Conservation (phyloP, 2,329 filamentous ascomycete species). For the Nannizziopsis barbatae region DNA sequence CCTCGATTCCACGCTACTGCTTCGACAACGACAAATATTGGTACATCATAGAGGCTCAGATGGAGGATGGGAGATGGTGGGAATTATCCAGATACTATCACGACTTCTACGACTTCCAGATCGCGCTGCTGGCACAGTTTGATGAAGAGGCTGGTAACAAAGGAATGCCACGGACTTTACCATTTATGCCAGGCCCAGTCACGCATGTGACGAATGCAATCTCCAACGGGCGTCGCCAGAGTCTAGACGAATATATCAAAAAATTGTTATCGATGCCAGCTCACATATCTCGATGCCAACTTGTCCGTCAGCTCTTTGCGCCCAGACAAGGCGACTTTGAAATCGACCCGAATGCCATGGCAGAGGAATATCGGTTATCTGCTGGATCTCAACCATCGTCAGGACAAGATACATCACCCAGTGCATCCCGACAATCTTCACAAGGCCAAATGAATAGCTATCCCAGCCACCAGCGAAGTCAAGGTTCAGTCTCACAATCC, state of each 20-base stretch:
- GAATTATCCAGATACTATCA: slow-evolving; percentile 91
- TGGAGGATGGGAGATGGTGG: slow-evolving; percentile 87
- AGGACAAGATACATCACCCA: slow-evolving; percentile 49
- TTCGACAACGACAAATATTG: slow-evolving; percentile 98
- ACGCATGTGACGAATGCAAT: slow-evolving; percentile 98
- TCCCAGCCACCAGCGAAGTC: slow-evolving; percentile 33
- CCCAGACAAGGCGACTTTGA: slow-evolving; percentile 88
- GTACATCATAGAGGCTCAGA: slow-evolving; percentile 86
- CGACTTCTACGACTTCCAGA: slow-evolving; percentile 98
- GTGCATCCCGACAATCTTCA: slow-evolving; percentile 54
- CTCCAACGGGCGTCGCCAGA: slow-evolving; percentile 82
- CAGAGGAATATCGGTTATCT: slow-evolving; percentile 59
- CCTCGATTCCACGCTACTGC: slow-evolving; percentile 82
- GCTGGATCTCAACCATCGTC: slow-evolving; percentile 58
- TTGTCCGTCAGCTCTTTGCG: slow-evolving; percentile 84
- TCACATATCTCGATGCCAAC: slow-evolving; percentile 71
- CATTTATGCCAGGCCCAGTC: slow-evolving; percentile 96
- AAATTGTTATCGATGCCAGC: slow-evolving; percentile 71
- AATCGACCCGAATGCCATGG: slow-evolving; percentile 51
- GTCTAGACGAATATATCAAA: slow-evolving; percentile 90
- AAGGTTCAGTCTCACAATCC: slow-evolving; percentile 22
- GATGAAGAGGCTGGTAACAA: slow-evolving; percentile 86
- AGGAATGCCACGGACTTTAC: slow-evolving; percentile 67
- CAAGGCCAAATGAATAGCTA: slow-evolving; percentile 50
- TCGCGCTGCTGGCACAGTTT: slow-evolving; percentile 81